Percentiles rank a stretch among this genome's conserved stretches.
Evolutionary conservation across 108 stramenopile species (phyloP).

Genomic region (Seminavis robusta): DNA sequence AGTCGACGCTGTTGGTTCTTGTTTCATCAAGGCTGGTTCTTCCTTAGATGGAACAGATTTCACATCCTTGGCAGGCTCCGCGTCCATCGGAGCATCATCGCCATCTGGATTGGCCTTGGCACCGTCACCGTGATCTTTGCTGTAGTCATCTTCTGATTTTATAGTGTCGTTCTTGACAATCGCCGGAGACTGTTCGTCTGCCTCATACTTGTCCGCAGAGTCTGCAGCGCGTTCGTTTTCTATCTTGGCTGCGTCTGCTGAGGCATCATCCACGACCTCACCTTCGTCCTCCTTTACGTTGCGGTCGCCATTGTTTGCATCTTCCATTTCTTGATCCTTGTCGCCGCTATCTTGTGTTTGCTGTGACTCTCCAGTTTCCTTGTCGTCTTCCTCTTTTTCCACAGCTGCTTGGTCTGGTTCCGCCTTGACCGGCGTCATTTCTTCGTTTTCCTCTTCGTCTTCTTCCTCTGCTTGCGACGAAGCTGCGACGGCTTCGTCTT

Average conservation of each 20-base stretch:
- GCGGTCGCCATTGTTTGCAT: neutral
- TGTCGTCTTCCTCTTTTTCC: slow-evolving; percentile 1
- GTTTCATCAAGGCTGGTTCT: no score
- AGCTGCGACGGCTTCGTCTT: neutral
- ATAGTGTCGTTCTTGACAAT: neutral
- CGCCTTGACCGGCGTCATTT: slow-evolving; percentile 3
- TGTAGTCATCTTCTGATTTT: neutral
- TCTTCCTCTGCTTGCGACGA: neutral
- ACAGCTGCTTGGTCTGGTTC: neutral
- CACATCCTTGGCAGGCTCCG: no score
- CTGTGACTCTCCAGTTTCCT: slow-evolving; percentile 1
- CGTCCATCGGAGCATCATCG: neutral
- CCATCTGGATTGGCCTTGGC: neutral
- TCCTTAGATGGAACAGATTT: no score
- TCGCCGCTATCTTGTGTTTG: neutral
- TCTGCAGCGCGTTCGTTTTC: slow-evolving; percentile 6
- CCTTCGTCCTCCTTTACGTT: slow-evolving; percentile 4
- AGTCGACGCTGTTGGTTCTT: no score
- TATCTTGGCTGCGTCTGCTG: neutral
- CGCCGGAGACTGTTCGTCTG: neutral
- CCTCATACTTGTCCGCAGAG: neutral
- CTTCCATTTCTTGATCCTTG: neutral
- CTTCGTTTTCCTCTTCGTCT: slow-evolving; percentile 2
- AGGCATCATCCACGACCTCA: neutral
- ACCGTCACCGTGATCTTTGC: neutral